phyloP scores from a whole-genome alignment of 1,139 yeast species.

The Saccharomycopsis hybrid region DNA sequence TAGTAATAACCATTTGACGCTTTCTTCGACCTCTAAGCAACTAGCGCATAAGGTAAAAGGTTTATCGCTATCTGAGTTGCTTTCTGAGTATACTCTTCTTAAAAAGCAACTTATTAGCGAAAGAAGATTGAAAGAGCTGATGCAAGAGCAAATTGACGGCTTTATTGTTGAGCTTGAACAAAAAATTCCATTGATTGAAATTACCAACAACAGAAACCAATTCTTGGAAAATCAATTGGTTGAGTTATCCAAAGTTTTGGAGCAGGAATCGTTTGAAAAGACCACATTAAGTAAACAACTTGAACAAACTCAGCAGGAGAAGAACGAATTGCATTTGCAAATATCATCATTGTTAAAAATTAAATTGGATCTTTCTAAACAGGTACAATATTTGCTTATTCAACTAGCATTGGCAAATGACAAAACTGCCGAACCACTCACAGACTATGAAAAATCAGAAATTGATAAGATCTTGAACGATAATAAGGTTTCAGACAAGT shows the following conservation, averaged over 20 bases:
- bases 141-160: conserved; percentile 63
- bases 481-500: conserved; percentile 23
- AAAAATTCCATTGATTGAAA: conserved; percentile 72
- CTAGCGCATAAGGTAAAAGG: conserved; percentile 46
- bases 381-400: conserved; percentile 64
- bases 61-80: conserved; percentile 60
- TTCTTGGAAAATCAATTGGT: conserved; percentile 45
- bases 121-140: conserved; percentile 59
- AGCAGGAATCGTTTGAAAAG: conserved; percentile 37
- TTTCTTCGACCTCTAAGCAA: conserved; percentile 39
- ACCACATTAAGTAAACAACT: conserved; percentile 32
- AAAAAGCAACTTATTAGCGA: conserved; percentile 67
- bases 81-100: conserved; percentile 59
- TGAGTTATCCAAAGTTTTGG: conserved; percentile 43
- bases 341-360: conserved; percentile 45
- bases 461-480: conserved; percentile 38
- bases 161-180: conserved; percentile 74
- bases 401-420: conserved; percentile 55
- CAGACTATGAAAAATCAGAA: conserved; percentile 50
- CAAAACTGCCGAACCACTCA: conserved; percentile 44
- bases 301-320: conserved; percentile 25
- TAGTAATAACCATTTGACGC: conserved; percentile 17
- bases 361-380: conserved; percentile 69
- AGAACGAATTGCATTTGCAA: conserved; percentile 33
- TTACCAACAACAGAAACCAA: conserved; percentile 49